phyloP scores from a whole-genome alignment of 2,329 filamentous ascomycete genomes.

The Penicillium sclerotiorum region DNA sequence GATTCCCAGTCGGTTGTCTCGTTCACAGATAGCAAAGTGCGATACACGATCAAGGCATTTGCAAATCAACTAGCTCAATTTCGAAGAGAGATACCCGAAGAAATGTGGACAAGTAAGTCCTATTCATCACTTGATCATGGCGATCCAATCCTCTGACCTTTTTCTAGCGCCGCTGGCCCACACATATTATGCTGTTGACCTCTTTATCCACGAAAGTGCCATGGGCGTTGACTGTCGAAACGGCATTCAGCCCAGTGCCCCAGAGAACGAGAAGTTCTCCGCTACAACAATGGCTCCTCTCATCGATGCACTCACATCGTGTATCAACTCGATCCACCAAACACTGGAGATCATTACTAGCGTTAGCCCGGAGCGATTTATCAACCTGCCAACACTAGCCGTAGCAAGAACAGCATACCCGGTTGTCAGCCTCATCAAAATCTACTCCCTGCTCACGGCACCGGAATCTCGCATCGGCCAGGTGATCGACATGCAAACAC shows the following conservation, averaged over 20 bases:
- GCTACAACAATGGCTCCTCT: slow-evolving; percentile 59
- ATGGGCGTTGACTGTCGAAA: slow-evolving; percentile 65
- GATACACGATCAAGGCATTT: slow-evolving; percentile 66
- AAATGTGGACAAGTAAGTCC: slow-evolving; percentile 59
- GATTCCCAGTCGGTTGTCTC: slow-evolving; percentile 58
- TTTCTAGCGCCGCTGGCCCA: slow-evolving; percentile 62
- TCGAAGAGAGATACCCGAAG: slow-evolving; percentile 55
- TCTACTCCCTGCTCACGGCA: slow-evolving; percentile 68
- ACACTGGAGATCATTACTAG: slow-evolving; percentile 67
- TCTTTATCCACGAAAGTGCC: slow-evolving; percentile 77
- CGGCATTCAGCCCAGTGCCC: slow-evolving; percentile 43
- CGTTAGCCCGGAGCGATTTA: slow-evolving; percentile 62
- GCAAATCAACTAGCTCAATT: slow-evolving; percentile 67
- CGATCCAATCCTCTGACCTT: not conserved
- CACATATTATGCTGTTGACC: slow-evolving; percentile 65
- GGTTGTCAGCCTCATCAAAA: slow-evolving; percentile 71
- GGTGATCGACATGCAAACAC: slow-evolving; percentile 67
- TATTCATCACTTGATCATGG: not conserved
- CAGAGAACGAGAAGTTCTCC: slow-evolving; percentile 25
- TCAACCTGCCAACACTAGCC: slow-evolving; percentile 69
- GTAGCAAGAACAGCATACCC: slow-evolving; percentile 73
- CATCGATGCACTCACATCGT: slow-evolving; percentile 68
- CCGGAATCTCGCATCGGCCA: slow-evolving; percentile 68
- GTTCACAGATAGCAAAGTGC: slow-evolving; percentile 64
- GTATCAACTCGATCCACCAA: slow-evolving; percentile 66